Evolutionary conservation across 2,329 filamentous ascomycete genomes (phyloP), one percentile per base, ranked within the genome.

Genomic region (Fusarium secorum): DNA sequence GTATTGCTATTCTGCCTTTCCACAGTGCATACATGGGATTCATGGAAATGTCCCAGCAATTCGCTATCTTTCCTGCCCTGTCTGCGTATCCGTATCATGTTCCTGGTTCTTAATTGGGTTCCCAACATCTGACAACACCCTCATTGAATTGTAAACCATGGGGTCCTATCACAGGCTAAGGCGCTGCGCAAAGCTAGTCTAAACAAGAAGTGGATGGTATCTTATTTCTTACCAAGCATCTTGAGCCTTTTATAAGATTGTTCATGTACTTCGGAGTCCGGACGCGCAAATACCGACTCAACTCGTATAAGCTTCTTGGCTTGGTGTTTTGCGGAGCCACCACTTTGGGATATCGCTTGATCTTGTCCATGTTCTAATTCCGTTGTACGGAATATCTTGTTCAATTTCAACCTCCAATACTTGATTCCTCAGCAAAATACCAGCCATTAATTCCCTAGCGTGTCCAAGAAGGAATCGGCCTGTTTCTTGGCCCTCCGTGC

Each of bases 381-480:
- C 61, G 67, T 63, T 35, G 30, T 35, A 60, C 69, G 62, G 69
- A 68, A 49, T 55, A 30, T 15, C 41, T 33, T 42, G 15, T 26
- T 24, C 8, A 17, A 36, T 36, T 35, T 46, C 26, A 56, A 45
- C 28, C 11, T n/a, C 11, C 28, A 44, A 30, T 13, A n/a, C 42
- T 41, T 63, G 49, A 67, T 51, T 61, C 30, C 64, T 53, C 63
- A 56, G 60, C 38, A 14, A 48, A 48, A 20, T 35, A 42, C 45
- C 56, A 39, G 36, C 35, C 44, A 42, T 71, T 62, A 70, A 33
- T 62, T 69, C 46, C 66, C 69, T 64, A 92, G 79, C 22, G 86
- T 87, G 58, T 90, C 88, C 74, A 97, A 79, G 79, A 96, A 96
- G 69, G 83, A 87, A 74, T 93, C 91, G 36, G 93, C 92, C 79